These are phyloP conservation scores for Ustilago shanxiensis DNA, from an alignment of 1,284 basidiomycete species.

Conservation along the genomic window DNA sequence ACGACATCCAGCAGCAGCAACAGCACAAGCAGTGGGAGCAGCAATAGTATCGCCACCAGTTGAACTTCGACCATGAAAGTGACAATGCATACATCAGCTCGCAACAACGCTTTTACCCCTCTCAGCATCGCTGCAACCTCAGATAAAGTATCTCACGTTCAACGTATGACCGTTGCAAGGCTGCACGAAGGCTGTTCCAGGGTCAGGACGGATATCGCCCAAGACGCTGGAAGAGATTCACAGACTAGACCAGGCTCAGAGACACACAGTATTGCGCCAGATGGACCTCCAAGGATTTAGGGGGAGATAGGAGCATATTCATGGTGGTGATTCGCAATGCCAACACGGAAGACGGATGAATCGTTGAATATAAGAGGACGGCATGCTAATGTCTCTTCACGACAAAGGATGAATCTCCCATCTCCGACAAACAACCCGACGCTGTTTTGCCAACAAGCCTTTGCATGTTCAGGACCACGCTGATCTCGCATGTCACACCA, in stretches of 20 bases:
- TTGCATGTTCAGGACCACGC: neutral
- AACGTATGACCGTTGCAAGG: too few relatives aligned
- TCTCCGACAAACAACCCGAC: neutral
- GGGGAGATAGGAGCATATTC: too few relatives aligned
- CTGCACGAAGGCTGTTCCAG: too few relatives aligned
- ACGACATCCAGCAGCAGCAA: neutral
- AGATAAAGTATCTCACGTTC: neutral
- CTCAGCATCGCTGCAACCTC: neutral
- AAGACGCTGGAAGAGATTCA: too few relatives aligned
- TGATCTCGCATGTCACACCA: neutral
- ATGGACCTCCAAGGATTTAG: too few relatives aligned
- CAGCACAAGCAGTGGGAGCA: conserved; percentile 9
- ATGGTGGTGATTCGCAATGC: too few relatives aligned
- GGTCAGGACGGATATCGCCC: too few relatives aligned
- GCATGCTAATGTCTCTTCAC: neutral
- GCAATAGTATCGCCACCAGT: conserved; percentile 12
- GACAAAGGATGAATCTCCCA: neutral
- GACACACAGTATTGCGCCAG: too few relatives aligned
- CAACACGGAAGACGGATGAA: too few relatives aligned
- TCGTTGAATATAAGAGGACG: too few relatives aligned
- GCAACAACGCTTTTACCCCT: too few relatives aligned
- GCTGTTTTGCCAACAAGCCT: neutral
- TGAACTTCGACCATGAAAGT: neutral
- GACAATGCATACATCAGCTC: neutral
- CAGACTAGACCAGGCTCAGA: too few relatives aligned